Conservation (phyloP, 208 protist species). For the Borovskyia barvae region DNA sequence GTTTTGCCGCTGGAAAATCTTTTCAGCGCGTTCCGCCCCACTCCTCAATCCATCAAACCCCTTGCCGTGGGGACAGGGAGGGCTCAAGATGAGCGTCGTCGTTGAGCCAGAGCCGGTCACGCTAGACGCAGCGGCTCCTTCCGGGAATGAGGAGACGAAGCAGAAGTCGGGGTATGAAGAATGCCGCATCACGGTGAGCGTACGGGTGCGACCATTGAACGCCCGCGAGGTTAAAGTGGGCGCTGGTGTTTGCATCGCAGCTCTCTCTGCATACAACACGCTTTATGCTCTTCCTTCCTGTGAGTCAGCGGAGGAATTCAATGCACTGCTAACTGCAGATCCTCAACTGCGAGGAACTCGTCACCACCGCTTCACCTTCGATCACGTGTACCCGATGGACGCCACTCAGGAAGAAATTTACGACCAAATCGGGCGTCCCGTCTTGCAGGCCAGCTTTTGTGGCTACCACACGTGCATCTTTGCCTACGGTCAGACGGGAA, state of each 20-base stretch:
- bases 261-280: conserved; percentile 41
- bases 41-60: no score
- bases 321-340: conserved; percentile 3
- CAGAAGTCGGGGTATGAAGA: conserved; percentile 44
- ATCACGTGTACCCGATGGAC: conserved; percentile 58
- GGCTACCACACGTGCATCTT: conserved; percentile 93
- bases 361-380: conserved; percentile 72
- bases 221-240: conserved; percentile 34
- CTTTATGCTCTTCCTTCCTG: conserved; percentile 35
- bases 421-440: conserved; percentile 78
- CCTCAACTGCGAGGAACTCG: conserved; percentile 7
- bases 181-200: conserved; percentile 72
- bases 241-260: conserved; percentile 28
- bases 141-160: background rate
- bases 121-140: background rate
- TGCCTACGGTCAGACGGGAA: conserved; percentile 91
- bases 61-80: no score
- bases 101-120: no score
- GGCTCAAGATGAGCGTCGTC: no score
- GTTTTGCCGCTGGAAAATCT: no score
- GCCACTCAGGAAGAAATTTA: conserved; percentile 81
- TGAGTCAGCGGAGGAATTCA: conserved; percentile 6
- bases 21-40: no score
- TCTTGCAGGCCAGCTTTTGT: conserved; percentile 82
- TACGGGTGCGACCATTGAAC: conserved; percentile 70